Base-by-base conservation (phyloP, 108 stramenopile genomes). In the Cyclotella cryptica region DNA sequence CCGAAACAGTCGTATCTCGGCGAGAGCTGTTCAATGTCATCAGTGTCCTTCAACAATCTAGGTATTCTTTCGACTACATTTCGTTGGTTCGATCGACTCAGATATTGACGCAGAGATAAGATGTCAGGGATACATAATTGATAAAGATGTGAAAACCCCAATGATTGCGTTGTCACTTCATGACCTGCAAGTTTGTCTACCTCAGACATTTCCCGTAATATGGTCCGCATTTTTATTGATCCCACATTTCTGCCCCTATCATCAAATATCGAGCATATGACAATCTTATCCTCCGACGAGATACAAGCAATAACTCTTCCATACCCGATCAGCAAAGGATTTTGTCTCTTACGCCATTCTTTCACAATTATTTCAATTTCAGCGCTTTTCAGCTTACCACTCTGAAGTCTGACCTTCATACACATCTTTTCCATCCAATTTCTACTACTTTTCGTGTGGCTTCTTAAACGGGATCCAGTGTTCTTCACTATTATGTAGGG, bases 121-220 rank as follows among this genome's bases (percentile, higher is more conserved):
- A 51, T 69, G 19, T 58, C 60, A 14, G 58, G 22, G 6, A 77
- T 40, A 40, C 71, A 54, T 5, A 86, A 47, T 40, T 45, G 44
- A 73, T 86, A 86, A 1, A 86, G 57, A 73, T 86, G 81, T 13
- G 81, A 83, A 79, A 79, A 86, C 27, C 40, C 52, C 22, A 75
- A 43, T 57, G 81, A 64, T 24, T 71, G 65, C 39, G 71, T 52
- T 19, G 77, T 83, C 63, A 81, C 22, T 72, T 86, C 78, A 46
- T 83, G 81, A 24, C 72, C 75, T 49, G 55, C 41, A 5, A 17
- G 7, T 35, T 8, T 39, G 24, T 79, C 79, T 22, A 54, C 27
- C 41, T 75, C 51, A 10, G 69, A 59, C 28, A 85, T 54, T 10
- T 29, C 27, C 17, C 10, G 39, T 55, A 72, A 45, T 46, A 39